Percentiles rank a stretch among this genome's conserved stretches.
phyloP scores from a whole-genome alignment of 352 stramenopile species.

The Saprolegnia diclina region DNA sequence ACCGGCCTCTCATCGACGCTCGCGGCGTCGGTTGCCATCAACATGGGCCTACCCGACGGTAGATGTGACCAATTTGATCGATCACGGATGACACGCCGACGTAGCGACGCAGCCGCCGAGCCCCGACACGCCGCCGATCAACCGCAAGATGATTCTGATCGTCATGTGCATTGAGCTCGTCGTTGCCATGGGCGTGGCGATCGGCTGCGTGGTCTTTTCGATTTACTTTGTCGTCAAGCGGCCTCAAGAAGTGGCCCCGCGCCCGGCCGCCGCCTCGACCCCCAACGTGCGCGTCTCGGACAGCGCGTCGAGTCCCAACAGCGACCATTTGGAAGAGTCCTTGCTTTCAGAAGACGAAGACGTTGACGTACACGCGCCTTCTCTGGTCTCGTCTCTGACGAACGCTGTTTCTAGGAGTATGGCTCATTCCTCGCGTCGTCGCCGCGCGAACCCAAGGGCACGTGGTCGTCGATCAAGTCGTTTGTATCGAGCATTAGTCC shows the following conservation, averaged over 20 bases:
- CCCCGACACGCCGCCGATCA: conserved; percentile 67
- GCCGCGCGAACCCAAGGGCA: conserved; percentile 11
- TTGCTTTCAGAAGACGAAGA: conserved; percentile 25
- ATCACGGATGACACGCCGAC: neutral
- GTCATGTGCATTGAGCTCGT: conserved; percentile 85
- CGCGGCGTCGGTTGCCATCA: conserved; percentile 54
- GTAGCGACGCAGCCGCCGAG: conserved; percentile 56
- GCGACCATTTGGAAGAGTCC: conserved; percentile 22
- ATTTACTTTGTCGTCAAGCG: conserved; percentile 86
- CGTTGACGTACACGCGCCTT: conserved; percentile 15
- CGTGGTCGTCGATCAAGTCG: conserved; percentile 19
- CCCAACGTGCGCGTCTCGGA: neutral
- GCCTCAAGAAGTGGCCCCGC: conserved; percentile 26
- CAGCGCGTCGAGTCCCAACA: neutral
- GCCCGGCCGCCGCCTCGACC: neutral
- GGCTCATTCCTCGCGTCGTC: conserved; percentile 20
- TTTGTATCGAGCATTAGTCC: conserved; percentile 27
- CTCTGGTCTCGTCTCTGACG: neutral
- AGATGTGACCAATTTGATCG: neutral
- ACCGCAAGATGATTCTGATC: conserved; percentile 74
- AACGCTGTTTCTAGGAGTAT: conserved; percentile 22
- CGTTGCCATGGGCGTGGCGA: conserved; percentile 71
- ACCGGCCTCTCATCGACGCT: conserved; percentile 57
- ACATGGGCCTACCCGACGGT: conserved; percentile 70
- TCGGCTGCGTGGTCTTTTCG: conserved; percentile 79